These are phyloP conservation scores for Forsythia suspensa DNA, from an alignment of 257 asterid species.

Conservation along the genomic window DNA sequence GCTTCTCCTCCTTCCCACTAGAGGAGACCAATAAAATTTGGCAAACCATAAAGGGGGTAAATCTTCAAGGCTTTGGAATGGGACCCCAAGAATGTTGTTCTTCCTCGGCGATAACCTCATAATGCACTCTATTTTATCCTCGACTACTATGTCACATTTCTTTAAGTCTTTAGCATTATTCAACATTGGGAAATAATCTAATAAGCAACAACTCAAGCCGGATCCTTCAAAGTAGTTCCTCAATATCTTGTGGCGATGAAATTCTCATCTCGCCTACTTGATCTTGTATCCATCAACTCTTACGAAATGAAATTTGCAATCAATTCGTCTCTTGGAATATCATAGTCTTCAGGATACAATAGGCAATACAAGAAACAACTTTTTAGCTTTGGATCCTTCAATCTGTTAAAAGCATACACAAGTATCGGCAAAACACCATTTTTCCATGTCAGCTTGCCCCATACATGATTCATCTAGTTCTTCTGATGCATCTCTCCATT, in stretches of 20 bases:
- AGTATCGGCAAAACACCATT: slow-evolving; percentile 24
- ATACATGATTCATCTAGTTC: slow-evolving; percentile 26
- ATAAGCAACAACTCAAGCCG: slow-evolving; percentile 14
- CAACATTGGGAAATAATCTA: slow-evolving; percentile 22
- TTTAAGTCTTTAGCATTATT: slow-evolving; percentile 15
- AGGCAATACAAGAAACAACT: slow-evolving; percentile 34
- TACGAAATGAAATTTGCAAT: slow-evolving; percentile 27
- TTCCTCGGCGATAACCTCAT: too few species aligned
- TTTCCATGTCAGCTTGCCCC: slow-evolving; percentile 27
- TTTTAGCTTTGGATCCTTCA: slow-evolving; percentile 19
- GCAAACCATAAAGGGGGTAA: too few species aligned
- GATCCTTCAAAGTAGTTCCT: neutral
- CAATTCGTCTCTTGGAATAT: slow-evolving; percentile 27
- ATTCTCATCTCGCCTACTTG: slow-evolving; percentile 12
- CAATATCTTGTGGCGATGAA: slow-evolving; percentile 22
- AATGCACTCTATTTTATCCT: slow-evolving; percentile 23
- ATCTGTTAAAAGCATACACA: slow-evolving; percentile 25
- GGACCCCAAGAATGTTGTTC: too few species aligned
- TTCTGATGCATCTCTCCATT: slow-evolving; percentile 34
- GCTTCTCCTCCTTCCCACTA: too few species aligned
- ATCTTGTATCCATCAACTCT: slow-evolving; percentile 29
- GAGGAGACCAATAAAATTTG: too few species aligned
- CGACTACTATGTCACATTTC: slow-evolving; percentile 1
- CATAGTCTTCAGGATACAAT: slow-evolving; percentile 33
- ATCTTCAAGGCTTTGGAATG: too few species aligned